Base-by-base conservation (phyloP, 768 basidiomycete genomes). In the Rhizopogon vesiculosus region DNA sequence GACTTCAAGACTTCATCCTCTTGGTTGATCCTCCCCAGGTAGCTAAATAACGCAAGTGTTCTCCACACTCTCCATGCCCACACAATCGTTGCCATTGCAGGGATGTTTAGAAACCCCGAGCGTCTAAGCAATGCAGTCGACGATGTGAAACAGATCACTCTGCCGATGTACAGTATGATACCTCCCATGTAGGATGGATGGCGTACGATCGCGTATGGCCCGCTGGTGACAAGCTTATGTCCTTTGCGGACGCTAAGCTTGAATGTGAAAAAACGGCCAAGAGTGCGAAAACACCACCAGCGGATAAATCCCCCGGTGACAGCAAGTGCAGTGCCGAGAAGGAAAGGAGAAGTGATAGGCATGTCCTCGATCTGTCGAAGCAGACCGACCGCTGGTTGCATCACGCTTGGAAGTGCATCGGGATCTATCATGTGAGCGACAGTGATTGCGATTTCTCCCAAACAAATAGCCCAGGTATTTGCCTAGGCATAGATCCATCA, bases 191-290 rank as follows among this genome's bases (percentile, higher is more conserved):
- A 65, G 41, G 52, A 56, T 5, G 64, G 64, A 48, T 65, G 64
- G 33, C 64, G 62, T 7, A 64, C 60, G 50, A 54, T 19, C 19
- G 52, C 13, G 50, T 64, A 64, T 19, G 62, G 62, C 5, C 59
- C 61, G 10, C 40, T 48, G 8, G 58, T 62, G 45, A 64, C 57
- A 53, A 65, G 55, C 40, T 56, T 31, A 41, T 45, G 54, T 51
- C 76, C 69, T 19, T 67, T 64, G 42, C 72, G 73, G 29, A 83
- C 77, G 65, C 70, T 72, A 70, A 81, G 69, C 62, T 81, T 77
- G 54, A 80, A 83, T 0, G 81, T 84, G 62, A 81, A 82, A 43
- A 78, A 61, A 1, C 51, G 62, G 4, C 79, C 80, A 15, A 84
- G 71, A 39, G 74, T 76, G 39, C 71, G 65, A 62, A 77, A 83